These are phyloP conservation scores for Senna siamea DNA, from an alignment of 306 rosid genomes.

Conservation along the genomic window DNA sequence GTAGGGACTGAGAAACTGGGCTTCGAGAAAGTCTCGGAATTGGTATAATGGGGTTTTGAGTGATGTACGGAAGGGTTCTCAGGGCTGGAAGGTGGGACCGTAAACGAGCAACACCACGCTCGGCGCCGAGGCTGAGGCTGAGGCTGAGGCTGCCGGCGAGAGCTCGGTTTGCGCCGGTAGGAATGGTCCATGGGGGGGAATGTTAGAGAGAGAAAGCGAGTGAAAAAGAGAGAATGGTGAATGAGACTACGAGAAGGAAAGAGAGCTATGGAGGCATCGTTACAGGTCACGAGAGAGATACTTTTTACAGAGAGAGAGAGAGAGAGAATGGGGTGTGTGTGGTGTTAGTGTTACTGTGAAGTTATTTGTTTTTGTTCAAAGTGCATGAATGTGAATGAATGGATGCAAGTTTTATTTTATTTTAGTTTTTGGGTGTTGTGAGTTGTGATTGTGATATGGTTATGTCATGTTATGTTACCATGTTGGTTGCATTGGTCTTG, in stretches of 20 bases:
- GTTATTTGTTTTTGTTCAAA: background rate
- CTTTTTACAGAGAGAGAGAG: background rate
- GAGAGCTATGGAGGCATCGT: slow-evolving; percentile 4
- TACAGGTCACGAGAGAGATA: slow-evolving; percentile 19
- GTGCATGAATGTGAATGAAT: too few relatives aligned
- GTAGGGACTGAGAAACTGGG: slow-evolving; percentile 56
- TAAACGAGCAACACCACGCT: slow-evolving; percentile 90
- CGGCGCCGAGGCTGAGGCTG: slow-evolving; percentile 43
- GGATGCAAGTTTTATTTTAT: too few relatives aligned
- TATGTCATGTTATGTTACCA: too few relatives aligned
- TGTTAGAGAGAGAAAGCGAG: background rate
- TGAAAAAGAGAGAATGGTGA: background rate
- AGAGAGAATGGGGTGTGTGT: background rate
- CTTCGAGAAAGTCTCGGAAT: slow-evolving; percentile 47
- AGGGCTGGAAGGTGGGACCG: slow-evolving; percentile 85
- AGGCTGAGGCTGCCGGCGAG: background rate
- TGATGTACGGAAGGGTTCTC: slow-evolving; percentile 47
- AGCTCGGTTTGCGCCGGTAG: slow-evolving; percentile 40
- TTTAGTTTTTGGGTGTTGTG: too few relatives aligned
- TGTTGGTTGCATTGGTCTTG: too few relatives aligned
- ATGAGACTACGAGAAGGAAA: too few relatives aligned
- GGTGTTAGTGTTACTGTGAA: background rate
- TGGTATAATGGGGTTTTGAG: slow-evolving; percentile 47
- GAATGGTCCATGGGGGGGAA: slow-evolving; percentile 51
- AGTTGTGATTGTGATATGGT: too few relatives aligned